A percentile compares a stretch with the other conserved stretches of the same genome.
These are phyloP conservation scores for Diplodia scrobiculata DNA, from an alignment of 2,329 filamentous ascomycete genomes.

Conservation along the genomic window DNA sequence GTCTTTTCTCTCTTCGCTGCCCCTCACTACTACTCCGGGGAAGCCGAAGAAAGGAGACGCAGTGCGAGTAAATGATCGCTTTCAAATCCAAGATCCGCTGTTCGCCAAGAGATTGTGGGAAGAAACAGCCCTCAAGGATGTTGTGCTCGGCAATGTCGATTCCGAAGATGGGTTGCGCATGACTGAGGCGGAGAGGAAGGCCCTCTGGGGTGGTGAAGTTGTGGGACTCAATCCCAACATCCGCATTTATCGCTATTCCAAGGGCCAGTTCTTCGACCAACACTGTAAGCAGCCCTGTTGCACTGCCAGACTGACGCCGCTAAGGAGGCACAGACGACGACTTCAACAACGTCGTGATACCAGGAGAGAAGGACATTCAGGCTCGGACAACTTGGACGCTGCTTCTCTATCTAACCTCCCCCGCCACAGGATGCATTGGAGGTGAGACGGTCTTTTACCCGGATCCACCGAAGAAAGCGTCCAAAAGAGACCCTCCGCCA, in stretches of 20 bases:
- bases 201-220: slow-evolving; percentile 75
- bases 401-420: slow-evolving; percentile 80
- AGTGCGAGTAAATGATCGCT: slow-evolving; percentile 84
- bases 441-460: slow-evolving; percentile 94
- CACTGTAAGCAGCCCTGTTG: slow-evolving; percentile 68
- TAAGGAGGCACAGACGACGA: slow-evolving; percentile 72
- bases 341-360: slow-evolving; percentile 69
- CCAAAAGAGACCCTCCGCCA: slow-evolving; percentile 44
- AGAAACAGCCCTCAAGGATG: slow-evolving; percentile 70
- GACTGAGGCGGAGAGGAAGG: slow-evolving; percentile 38
- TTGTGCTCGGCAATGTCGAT: slow-evolving; percentile 46
- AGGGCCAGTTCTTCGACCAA: slow-evolving; percentile 87
- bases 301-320: background rate
- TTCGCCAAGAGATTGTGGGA: slow-evolving; percentile 79
- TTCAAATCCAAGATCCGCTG: slow-evolving; percentile 72
- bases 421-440: slow-evolving; percentile 72
- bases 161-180: slow-evolving; percentile 37
- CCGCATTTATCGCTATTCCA: slow-evolving; percentile 80
- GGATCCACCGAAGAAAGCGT: slow-evolving; percentile 56
- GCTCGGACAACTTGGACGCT: slow-evolving; percentile 88
- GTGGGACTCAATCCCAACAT: slow-evolving; percentile 89
- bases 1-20: slow-evolving; percentile 68
- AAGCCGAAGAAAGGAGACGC: slow-evolving; percentile 79
- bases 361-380: slow-evolving; percentile 42
- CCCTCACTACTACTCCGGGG: slow-evolving; percentile 74